These are phyloP conservation scores for Harrya chromipes DNA, from an alignment of 768 basidiomycete species.

Conservation along the genomic window DNA sequence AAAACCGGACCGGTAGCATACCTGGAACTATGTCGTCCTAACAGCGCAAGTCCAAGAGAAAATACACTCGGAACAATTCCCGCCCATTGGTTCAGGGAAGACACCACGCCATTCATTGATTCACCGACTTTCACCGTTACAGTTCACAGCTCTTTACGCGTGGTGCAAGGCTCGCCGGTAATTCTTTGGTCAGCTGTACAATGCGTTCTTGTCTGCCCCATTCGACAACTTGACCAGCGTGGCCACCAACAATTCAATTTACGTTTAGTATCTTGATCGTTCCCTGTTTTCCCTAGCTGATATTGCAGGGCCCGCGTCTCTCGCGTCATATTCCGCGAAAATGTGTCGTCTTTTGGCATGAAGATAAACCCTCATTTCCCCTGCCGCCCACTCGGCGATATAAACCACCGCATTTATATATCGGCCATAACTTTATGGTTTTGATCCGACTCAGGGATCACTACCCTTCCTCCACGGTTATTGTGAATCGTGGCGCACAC, in stretches of 20 bases:
- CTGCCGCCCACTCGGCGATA: constrained; percentile 1
- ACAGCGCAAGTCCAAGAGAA: constrained; percentile 1
- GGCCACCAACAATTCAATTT: constrained; percentile 22
- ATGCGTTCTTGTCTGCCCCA: background rate
- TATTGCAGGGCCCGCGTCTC: constrained; percentile 3
- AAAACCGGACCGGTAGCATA: too few relatives aligned
- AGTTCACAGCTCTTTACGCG: background rate
- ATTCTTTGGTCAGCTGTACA: background rate
- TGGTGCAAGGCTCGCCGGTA: background rate
- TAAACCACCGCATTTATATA: constrained; percentile 10
- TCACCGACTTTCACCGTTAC: background rate
- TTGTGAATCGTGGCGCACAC: constrained; percentile 9
- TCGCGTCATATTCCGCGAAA: constrained; percentile 15
- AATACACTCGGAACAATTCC: constrained; percentile 9
- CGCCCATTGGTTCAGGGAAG: background rate
- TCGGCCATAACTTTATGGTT: constrained; percentile 10
- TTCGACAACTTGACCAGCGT: constrained; percentile 10
- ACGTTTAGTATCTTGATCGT: constrained; percentile 22
- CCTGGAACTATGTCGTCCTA: background rate
- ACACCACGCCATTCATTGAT: background rate
- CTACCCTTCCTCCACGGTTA: constrained; percentile 10
- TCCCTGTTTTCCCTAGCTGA: constrained; percentile 7
- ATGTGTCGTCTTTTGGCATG: constrained; percentile 5
- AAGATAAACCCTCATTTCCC: constrained; percentile 8
- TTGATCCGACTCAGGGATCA: constrained; percentile 30